Percentiles rank a stretch among this genome's conserved stretches.
Evolutionary conservation across 305 asterid species (phyloP).

Genomic region (Solanum chacoense): DNA sequence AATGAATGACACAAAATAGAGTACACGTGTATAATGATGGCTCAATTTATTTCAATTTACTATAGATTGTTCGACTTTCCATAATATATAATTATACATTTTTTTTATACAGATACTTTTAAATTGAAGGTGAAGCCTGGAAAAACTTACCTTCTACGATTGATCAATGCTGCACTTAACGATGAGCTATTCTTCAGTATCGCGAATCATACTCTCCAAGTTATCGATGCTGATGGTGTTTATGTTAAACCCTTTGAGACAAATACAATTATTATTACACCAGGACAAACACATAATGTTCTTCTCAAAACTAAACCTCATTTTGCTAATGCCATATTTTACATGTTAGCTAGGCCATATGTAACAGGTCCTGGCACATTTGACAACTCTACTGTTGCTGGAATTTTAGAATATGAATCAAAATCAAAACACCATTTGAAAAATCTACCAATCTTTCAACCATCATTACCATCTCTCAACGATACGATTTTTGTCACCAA

Average conservation of each 20-base stretch:
- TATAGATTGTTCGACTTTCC: not conserved
- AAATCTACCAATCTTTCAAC: conserved; percentile 30
- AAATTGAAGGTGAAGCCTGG: conserved; percentile 10
- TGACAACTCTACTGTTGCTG: conserved; percentile 25
- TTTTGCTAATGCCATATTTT: conserved; percentile 5
- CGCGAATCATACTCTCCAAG: conserved; percentile 25
- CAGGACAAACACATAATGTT: not conserved
- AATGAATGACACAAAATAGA: not conserved
- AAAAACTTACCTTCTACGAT: conserved; percentile 29
- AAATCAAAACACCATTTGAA: not conserved
- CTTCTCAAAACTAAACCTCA: not conserved
- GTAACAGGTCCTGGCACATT: conserved; percentile 28
- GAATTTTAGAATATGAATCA: conserved; percentile 18
- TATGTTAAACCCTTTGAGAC: conserved; percentile 33
- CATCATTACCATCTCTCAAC: conserved; percentile 33
- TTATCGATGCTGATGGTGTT: conserved; percentile 30
- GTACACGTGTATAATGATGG: not conserved
- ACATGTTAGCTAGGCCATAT: conserved; percentile 33
- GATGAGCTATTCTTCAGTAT: conserved; percentile 31
- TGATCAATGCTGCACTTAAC: conserved; percentile 38
- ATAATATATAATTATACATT: not conserved
- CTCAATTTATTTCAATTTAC: not conserved
- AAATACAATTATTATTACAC: not conserved
- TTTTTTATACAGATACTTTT: conserved; percentile 15
- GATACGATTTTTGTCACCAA: conserved; percentile 35